A percentile compares a stretch with the other conserved stretches of the same genome.
phyloP scores from a whole-genome alignment of 352 stramenopile species.

The Plasmopara halstedii region DNA sequence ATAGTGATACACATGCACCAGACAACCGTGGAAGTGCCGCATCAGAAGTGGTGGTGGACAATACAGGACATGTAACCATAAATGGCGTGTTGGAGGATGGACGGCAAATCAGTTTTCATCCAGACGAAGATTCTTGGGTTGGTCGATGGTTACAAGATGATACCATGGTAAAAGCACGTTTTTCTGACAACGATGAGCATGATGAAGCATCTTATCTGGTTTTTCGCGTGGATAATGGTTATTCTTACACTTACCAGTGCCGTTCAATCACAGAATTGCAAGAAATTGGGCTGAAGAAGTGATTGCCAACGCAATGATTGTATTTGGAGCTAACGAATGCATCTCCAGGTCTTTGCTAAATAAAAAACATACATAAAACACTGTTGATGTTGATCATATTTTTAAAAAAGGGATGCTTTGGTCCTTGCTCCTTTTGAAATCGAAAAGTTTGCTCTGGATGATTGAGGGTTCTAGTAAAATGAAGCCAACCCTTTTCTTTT shows the following conservation, averaged over 20 bases:
- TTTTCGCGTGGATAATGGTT: constrained; percentile 53
- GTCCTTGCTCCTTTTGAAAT: too few relatives aligned
- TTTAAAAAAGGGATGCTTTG: too few relatives aligned
- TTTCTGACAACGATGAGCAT: constrained; percentile 17
- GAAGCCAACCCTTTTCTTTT: too few relatives aligned
- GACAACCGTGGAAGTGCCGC: constrained; percentile 80
- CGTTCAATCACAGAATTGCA: constrained; percentile 17
- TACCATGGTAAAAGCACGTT: constrained; percentile 56
- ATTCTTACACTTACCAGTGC: constrained; percentile 52
- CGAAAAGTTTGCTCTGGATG: too few relatives aligned
- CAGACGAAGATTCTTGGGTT: constrained; percentile 32
- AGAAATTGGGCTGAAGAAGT: constrained; percentile 25
- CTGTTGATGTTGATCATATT: too few relatives aligned
- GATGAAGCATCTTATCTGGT: constrained; percentile 39
- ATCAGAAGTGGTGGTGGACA: constrained; percentile 66
- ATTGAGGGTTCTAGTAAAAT: too few relatives aligned
- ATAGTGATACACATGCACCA: constrained; percentile 59
- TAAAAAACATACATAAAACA: too few relatives aligned
- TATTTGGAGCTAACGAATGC: too few relatives aligned
- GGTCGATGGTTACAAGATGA: constrained; percentile 43
- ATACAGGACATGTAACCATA: constrained; percentile 36
- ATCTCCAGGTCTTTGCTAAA: too few relatives aligned
- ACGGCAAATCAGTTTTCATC: constrained; percentile 33
- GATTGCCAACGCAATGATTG: too few relatives aligned
- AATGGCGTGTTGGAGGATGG: constrained; percentile 51